Percentiles rank a stretch among this genome's conserved stretches.
phyloP scores from a whole-genome alignment of 1,139 yeast genomes.

The Candida tunisiensis region DNA sequence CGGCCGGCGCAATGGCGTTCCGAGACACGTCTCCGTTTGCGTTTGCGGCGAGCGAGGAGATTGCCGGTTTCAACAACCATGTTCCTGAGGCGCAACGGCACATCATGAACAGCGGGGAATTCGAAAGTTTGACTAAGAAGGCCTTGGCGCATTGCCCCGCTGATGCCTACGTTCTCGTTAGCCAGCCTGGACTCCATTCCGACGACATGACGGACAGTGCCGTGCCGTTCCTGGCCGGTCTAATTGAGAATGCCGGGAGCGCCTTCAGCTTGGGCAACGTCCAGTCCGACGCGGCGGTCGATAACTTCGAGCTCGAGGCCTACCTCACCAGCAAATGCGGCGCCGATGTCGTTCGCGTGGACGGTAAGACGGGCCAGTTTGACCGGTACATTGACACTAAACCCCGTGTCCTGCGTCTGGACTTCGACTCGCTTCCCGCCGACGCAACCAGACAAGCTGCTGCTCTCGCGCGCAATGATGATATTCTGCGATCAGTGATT shows the following conservation, averaged over 20 bases:
- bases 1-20: too few relatives aligned
- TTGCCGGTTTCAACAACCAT: slow-evolving; percentile 3
- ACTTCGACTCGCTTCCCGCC: slow-evolving; percentile 10
- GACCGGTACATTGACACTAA: slow-evolving; percentile 13
- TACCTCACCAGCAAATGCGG: slow-evolving; percentile 13
- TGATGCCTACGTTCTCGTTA: slow-evolving; percentile 21
- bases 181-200: slow-evolving; percentile 18
- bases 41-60: slow-evolving; percentile 7
- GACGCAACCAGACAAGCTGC: slow-evolving; percentile 6
- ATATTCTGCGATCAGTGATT: slow-evolving; percentile 12
- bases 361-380: slow-evolving; percentile 10
- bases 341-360: slow-evolving; percentile 13
- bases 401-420: slow-evolving; percentile 15
- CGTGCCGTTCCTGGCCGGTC: slow-evolving; percentile 10
- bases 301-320: slow-evolving; percentile 6
- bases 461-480: slow-evolving; percentile 12
- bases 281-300: slow-evolving; percentile 3
- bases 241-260: slow-evolving; percentile 11
- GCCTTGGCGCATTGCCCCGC: slow-evolving; percentile 16
- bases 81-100: slow-evolving; percentile 4
- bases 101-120: slow-evolving; percentile 5
- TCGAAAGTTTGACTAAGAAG: slow-evolving; percentile 5
- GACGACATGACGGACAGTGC: slow-evolving; percentile 13
- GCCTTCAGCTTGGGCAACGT: slow-evolving; percentile 9
- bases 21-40: slow-evolving; percentile 10